Evolutionary conservation across 495 filamentous ascomycete species (phyloP), one percentile per base, ranked within the genome.

Genomic region (Trichoderma asperelloides): DNA sequence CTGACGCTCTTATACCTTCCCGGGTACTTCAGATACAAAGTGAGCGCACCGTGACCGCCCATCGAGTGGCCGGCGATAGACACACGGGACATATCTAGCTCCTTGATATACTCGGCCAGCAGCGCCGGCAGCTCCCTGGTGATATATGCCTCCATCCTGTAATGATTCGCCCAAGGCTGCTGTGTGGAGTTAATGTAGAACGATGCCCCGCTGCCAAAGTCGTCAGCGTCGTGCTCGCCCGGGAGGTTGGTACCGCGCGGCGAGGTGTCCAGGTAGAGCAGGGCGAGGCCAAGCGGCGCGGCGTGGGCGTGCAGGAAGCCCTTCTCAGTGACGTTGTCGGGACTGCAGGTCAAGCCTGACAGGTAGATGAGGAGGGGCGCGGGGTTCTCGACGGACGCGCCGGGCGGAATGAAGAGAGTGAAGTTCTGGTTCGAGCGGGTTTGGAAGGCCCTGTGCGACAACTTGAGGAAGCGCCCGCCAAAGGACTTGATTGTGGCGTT

Each of bases 31-130:
- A 98, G 84, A 79, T 89, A 97, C 71, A 97, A 77, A 63, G 92
- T 96, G 69, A 98, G 79, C 62, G 95, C 95, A 25, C 95, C 95
- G 77, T 98, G 95, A 0, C 95, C 95, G 71, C 95, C 95, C 95
- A 98, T 98, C 71, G 86, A 89, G 76, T 98, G 95, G 3, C 95
- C 95, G 43, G 88, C 93, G 70, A 98, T 94, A 72, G 87, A 87
- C 41, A 97, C 86, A 0, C 87, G 78, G 16, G 71, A 78, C 0
- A 73, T 63, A 74, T 97, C 93, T 2, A 98, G 76, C 71, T 86
- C 76, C 71, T 90, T 91, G 70, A 78, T 78, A 60, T 70, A 66
- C 2, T 72, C 75, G 76, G 92, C 96, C 8, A 97, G 83, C 0
- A 86, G 79, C 18, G 78, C 70, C 0, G 93, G 94, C 12, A 98